Percentiles rank a stretch among this genome's conserved stretches.
These are phyloP conservation scores for Coriaria nepalensis DNA, from an alignment of 306 rosid genomes.

Conservation along the genomic window DNA sequence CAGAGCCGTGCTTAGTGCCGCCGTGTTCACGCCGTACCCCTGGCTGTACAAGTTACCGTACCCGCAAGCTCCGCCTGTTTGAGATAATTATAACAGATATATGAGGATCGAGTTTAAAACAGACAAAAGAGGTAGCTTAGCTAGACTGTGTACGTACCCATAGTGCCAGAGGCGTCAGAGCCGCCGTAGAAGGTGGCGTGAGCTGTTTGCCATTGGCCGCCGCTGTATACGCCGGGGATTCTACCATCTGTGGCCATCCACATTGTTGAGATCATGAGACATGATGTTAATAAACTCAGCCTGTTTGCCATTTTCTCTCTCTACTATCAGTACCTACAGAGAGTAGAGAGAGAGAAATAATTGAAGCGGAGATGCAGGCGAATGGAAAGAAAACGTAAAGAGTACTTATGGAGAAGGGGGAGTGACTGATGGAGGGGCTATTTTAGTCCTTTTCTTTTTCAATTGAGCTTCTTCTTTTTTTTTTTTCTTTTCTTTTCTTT, in stretches of 20 bases:
- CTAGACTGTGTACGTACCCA: constrained; percentile 27
- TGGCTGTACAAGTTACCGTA: constrained; percentile 60
- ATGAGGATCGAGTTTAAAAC: too few relatives aligned
- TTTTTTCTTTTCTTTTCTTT: too few relatives aligned
- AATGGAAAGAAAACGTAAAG: constrained; percentile 4
- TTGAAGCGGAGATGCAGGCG: constrained; percentile 10
- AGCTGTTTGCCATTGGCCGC: constrained; percentile 38
- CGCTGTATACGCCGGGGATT: constrained; percentile 45
- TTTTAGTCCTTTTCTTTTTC: constrained; percentile 12
- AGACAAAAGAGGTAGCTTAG: too few relatives aligned
- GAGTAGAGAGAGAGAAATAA: not conserved
- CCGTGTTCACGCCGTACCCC: constrained; percentile 63
- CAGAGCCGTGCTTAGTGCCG: constrained; percentile 54
- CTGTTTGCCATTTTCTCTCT: constrained; percentile 15
- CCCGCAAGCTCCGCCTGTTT: constrained; percentile 58
- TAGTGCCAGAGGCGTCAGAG: constrained; percentile 61
- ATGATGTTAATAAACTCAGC: constrained; percentile 21
- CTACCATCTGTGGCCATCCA: constrained; percentile 21
- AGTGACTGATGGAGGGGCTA: not conserved
- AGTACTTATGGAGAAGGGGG: constrained; percentile 35
- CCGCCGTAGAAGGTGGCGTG: constrained; percentile 69
- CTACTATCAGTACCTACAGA: not conserved
- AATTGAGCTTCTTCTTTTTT: too few relatives aligned
- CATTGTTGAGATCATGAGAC: constrained; percentile 17
- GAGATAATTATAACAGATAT: too few relatives aligned